Conservation (phyloP, 148 eudicot species). For the Chenopodium formosanum region DNA sequence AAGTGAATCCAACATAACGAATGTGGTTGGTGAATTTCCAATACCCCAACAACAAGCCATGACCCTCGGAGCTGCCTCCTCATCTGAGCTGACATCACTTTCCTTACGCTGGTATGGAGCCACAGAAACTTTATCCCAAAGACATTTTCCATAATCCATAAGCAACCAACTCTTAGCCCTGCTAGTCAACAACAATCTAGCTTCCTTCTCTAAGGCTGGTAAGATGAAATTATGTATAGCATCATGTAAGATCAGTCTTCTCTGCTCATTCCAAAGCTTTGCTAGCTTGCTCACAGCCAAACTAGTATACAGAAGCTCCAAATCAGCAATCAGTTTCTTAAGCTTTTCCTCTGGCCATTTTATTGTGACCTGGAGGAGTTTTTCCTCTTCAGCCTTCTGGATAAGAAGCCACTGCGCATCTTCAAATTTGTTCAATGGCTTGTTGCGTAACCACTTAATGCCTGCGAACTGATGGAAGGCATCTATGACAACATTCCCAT, state of each 20-base stretch:
- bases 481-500: constrained; percentile 73
- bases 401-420: constrained; percentile 99
- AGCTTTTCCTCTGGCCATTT: constrained; percentile 64
- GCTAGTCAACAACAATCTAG: constrained; percentile 68
- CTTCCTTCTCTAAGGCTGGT: constrained; percentile 96
- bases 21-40: constrained; percentile 85
- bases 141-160: constrained; percentile 67
- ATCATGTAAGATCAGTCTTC: constrained; percentile 79
- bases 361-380: constrained; percentile 83
- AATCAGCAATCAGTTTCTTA: constrained; percentile 62
- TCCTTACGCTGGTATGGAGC: constrained; percentile 89
- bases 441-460: constrained; percentile 86
- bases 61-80: constrained; percentile 89
- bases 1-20: constrained; percentile 94
- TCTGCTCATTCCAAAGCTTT: constrained; percentile 94
- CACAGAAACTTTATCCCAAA: constrained; percentile 88
- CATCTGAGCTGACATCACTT: constrained; percentile 60
- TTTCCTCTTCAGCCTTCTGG: constrained; percentile 97
- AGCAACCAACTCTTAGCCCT: constrained; percentile 82
- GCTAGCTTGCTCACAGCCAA: constrained; percentile 93
- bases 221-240: constrained; percentile 59
- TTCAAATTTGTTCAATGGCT: constrained; percentile 76
- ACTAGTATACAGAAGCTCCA: constrained; percentile 81
- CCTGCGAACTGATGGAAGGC: constrained; percentile 79
- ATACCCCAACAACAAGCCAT: constrained; percentile 99